phyloP scores from a whole-genome alignment of 805 yeast species.

The Saccharomycopsis microspora region DNA sequence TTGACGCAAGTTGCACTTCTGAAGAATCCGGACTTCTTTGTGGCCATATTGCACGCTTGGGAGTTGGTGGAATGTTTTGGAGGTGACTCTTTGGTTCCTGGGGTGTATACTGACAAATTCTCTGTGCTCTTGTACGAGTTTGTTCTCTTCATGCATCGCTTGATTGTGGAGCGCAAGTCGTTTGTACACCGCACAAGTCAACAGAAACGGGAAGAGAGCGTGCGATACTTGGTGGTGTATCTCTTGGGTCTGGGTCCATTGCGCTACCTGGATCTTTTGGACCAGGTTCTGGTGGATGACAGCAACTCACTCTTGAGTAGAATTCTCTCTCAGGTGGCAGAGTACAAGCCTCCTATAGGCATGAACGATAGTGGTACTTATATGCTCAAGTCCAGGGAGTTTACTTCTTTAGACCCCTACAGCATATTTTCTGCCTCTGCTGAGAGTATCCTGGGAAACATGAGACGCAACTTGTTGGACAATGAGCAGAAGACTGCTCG shows the following conservation, averaged over 20 bases:
- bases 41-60: slow-evolving; percentile 30
- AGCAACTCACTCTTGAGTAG: slow-evolving; percentile 17
- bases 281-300: neutral
- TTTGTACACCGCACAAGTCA: slow-evolving; percentile 2
- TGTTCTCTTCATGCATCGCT: slow-evolving; percentile 15
- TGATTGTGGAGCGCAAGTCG: slow-evolving; percentile 15
- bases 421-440: slow-evolving; percentile 25
- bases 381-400: slow-evolving; percentile 37
- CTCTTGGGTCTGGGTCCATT: slow-evolving; percentile 11
- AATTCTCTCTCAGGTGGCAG: slow-evolving; percentile 46
- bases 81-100: slow-evolving; percentile 21
- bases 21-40: slow-evolving; percentile 23
- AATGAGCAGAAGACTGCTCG: neutral
- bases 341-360: slow-evolving; percentile 54
- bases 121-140: slow-evolving; percentile 31
- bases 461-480: slow-evolving; percentile 17
- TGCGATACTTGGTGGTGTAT: slow-evolving; percentile 5
- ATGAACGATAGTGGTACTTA: slow-evolving; percentile 59
- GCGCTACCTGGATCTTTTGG: slow-evolving; percentile 1
- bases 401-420: slow-evolving; percentile 46
- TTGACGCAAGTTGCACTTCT: slow-evolving; percentile 51
- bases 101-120: slow-evolving; percentile 29
- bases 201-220: slow-evolving; percentile 2
- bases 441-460: slow-evolving; percentile 15
- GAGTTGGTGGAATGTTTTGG: slow-evolving; percentile 7